Evolutionary conservation across 371 early-diverging fungal genomes (phyloP), one percentile per base, ranked within the genome.

Genomic region (Quaeritorhiza haematococci): DNA sequence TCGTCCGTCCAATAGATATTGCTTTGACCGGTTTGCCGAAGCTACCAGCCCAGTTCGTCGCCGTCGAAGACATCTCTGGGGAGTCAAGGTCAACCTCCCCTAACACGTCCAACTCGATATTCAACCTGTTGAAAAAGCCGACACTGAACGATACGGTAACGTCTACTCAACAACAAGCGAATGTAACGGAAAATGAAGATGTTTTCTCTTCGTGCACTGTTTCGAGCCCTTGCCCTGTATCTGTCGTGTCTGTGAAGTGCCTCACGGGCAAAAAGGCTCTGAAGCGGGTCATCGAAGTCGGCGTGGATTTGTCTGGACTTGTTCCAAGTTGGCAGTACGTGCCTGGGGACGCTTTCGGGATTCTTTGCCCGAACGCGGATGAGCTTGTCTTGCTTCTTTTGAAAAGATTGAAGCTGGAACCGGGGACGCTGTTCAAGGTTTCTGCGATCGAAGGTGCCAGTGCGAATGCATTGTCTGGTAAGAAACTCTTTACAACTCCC

Each of bases 301-400:
- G 84, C 30, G 54, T 93, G 28, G 84, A 83, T 46, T 49, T 86
- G 19, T 28, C 30, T 2, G 61, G 56, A 24, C 58, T 85, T 15
- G 71, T 38, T 38, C 38, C 13, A 38, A 50, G 78, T 3, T 69
- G 80, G 35, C 63, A 78, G 7, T 85, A 76, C 59, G 62, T 75
- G 53, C 88, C 94, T 3, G 95, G 96, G 32, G 95, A 93, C 69
- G 83, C 92, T 0, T 86, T 95, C 72, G 93, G 89, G 45, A 71
- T 94, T 3, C 55, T 83, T 45, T 86, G 88, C 1, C 91, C 91
- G 23, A 93, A 93, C 63, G 59, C 67, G n/a, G 67, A 69, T 52
- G 58, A 34, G 2, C 23, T 72, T 8, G 78, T 76, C 15, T 32
- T 68, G 4, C 67, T 62, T 6, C 33, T 77, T 1, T 28, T 77